phyloP scores from a whole-genome alignment of 352 stramenopile genomes.

The Phytopythium montanum region DNA sequence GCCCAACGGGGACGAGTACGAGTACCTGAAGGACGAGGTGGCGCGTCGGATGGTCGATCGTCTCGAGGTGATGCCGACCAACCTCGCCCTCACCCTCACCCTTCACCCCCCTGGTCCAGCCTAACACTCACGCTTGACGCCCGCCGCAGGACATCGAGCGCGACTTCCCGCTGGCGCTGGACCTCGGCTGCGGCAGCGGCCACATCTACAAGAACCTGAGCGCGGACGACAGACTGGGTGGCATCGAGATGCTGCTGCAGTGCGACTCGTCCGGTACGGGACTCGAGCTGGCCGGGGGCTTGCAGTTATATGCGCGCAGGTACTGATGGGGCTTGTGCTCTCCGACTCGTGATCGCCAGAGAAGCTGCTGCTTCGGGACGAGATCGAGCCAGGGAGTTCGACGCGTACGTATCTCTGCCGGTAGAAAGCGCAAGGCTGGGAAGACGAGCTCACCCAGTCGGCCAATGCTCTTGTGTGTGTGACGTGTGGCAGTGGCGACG shows the following conservation, averaged over 20 bases:
- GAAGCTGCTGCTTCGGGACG: slow-evolving; percentile 70
- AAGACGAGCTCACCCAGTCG: background rate
- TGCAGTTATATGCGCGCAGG: slow-evolving; percentile 6
- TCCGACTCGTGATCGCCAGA: slow-evolving; percentile 22
- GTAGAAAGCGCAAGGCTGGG: background rate
- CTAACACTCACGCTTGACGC: background rate
- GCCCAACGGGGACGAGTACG: slow-evolving; percentile 63
- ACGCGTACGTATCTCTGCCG: slow-evolving; percentile 10
- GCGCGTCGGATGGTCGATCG: slow-evolving; percentile 78
- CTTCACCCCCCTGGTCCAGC: background rate
- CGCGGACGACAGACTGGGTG: slow-evolving; percentile 61
- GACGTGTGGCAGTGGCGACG: slow-evolving; percentile 51
- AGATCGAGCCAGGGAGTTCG: slow-evolving; percentile 19
- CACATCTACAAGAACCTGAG: slow-evolving; percentile 84
- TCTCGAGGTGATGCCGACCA: slow-evolving; percentile 38
- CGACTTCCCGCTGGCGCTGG: slow-evolving; percentile 73
- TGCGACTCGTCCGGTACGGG: slow-evolving; percentile 59
- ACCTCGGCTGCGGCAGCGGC: slow-evolving; percentile 75
- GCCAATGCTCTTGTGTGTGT: background rate
- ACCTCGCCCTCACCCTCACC: background rate
- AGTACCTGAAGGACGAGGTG: slow-evolving; percentile 87
- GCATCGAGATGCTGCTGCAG: slow-evolving; percentile 75
- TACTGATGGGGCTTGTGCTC: too few species aligned
- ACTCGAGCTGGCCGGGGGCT: background rate
- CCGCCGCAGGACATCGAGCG: slow-evolving; percentile 68